These are phyloP conservation scores for Plasmodium vivax DNA, from an alignment of 169 alveolate species.

Conservation along the genomic window DNA sequence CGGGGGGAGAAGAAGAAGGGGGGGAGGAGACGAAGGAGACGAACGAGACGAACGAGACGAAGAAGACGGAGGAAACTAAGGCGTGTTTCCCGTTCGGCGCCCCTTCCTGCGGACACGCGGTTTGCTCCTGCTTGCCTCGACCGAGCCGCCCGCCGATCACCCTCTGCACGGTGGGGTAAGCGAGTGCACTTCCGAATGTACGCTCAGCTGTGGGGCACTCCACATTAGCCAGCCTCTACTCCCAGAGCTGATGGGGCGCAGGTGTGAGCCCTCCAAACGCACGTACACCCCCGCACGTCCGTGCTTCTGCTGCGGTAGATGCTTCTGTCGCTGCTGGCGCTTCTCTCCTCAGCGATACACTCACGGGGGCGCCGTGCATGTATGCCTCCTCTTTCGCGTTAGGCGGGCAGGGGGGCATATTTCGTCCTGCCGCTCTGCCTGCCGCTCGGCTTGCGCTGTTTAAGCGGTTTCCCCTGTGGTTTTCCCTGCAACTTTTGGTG, in stretches of 20 bases:
- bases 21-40: too few species aligned
- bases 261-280: too few species aligned
- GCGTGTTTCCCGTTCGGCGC: too few species aligned
- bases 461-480: background rate
- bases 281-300: too few species aligned
- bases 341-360: background rate
- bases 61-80: too few species aligned
- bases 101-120: background rate
- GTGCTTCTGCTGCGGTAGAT: too few species aligned
- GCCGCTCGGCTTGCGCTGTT: background rate
- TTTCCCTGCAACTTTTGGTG: background rate
- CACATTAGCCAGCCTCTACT: background rate
- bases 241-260: background rate
- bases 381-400: background rate
- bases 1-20: background rate
- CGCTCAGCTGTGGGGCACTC: background rate
- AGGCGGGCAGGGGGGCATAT: background rate
- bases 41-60: too few species aligned
- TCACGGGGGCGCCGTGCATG: background rate
- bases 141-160: background rate
- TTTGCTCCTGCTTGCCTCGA: background rate
- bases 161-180: background rate
- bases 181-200: background rate
- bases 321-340: too few species aligned
- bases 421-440: background rate